Base-by-base conservation (phyloP, 208 protist species). In the Leishmania lainsoni region DNA sequence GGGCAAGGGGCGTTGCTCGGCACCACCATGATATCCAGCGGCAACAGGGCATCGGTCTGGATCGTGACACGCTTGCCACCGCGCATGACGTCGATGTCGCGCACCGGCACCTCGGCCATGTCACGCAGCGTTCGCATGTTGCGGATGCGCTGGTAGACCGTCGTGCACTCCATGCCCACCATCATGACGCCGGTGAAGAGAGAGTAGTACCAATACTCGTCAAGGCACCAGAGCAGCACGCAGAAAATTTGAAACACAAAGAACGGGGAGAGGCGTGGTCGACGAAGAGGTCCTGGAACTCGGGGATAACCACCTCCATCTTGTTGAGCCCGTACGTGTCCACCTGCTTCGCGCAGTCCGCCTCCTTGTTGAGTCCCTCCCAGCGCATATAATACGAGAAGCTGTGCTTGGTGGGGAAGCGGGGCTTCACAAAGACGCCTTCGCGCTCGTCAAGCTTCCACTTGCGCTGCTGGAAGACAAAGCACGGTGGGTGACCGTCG, bases 191-290 rank as follows among this genome's bases (percentile, higher is more conserved):
- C 97, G 5, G 98, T 99, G 83, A 99, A 98, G 56, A 99, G 84
- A 45, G 98, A 98, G 86, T 98, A 99, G 86, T 99, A 99, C 94
- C 96, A 98, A 90, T 99, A 99, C 82, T 99, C 98, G 87, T 99
- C 99, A 9, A 99, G 86, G 86, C 94, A 98, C 98, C 98, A 99
- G 8, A 99, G 90, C 22, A 98, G 83, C 48, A 99, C 96, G 84
- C 98, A 99, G 83, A 99, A 99, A 91, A 99, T 97, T 90, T 99
- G 99, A 81, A 99, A 99, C 2, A 99, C 97, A 85, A 99, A 99
- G 89, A 99, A 99, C 20, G 99, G 99, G 8, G 98, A 95, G 29
- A 99, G 83, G 96, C 95, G 85, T 99, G 98, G 81, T 99, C 98
- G 49, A 97, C 93, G 68, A 99, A 98, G 65, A 99, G 91, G 69